Percentiles rank a stretch among this genome's conserved stretches.
Evolutionary conservation across 441 rosid species (phyloP).

Genomic region (Erysimum pusillum): DNA sequence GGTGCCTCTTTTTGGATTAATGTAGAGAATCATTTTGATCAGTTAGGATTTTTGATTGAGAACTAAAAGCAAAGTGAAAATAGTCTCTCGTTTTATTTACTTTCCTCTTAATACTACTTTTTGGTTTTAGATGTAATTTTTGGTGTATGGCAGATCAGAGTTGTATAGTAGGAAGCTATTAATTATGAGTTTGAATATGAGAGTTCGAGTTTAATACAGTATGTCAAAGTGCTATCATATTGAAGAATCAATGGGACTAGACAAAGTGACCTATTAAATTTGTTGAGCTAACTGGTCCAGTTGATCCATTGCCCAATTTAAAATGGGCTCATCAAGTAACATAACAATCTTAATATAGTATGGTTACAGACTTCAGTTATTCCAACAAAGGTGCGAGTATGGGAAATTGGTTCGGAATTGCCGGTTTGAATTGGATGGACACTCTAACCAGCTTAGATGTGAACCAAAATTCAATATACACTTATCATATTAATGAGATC

Average conservation of each 20-base stretch:
- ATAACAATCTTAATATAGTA: background rate
- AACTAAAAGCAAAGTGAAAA: background rate
- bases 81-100: background rate
- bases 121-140: too few species aligned
- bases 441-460: background rate
- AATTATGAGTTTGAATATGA: background rate
- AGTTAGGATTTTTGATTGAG: background rate
- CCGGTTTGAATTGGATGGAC: background rate
- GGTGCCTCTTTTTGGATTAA: slow-evolving; percentile 13
- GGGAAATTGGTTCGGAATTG: background rate
- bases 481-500: slow-evolving; percentile 1
- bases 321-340: background rate
- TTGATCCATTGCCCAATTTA: background rate
- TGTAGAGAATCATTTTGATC: slow-evolving; percentile 19
- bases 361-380: too few species aligned
- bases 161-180: background rate
- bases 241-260: too few species aligned
- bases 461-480: background rate
- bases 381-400: background rate
- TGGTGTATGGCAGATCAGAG: background rate
- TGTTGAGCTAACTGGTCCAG: slow-evolving; percentile 1
- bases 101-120: background rate
- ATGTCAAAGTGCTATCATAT: too few species aligned
- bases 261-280: too few species aligned
- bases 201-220: too few species aligned